Base-by-base conservation (phyloP, 139 green algal species). In the Chlorella sp. region DNA sequence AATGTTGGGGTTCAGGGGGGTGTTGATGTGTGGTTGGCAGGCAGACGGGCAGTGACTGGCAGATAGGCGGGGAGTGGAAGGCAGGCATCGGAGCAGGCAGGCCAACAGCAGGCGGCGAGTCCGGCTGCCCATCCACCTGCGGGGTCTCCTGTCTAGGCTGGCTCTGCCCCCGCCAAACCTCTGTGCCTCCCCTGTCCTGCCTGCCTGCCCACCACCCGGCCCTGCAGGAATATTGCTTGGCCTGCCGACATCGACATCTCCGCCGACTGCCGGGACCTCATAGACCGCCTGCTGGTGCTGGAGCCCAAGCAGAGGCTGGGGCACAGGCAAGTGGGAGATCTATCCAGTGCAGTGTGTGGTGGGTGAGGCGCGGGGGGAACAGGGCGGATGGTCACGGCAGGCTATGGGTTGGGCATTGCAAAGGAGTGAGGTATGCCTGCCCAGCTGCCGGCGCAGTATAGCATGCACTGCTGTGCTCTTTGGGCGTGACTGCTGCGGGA, bases 181-280 rank as follows among this genome's bases (percentile, higher is more conserved):
- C 22, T 30, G 11, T 30, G 64, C 16, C 77, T 60, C 77, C 66
- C 40, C 26, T n/a, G 66, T 5, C 9, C 66, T 18, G 1, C 69
- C 69, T 26, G 30, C 7, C 42, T 68, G 22, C 79, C 18, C 11
- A 14, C 14, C 40, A 34, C 14, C 75, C 16, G 30, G 16, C 4
- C 42, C 42, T 30, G 77, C 87, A 90, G 87, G n/a, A 86, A 92
- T 81, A 95, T 98, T 81, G 80, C 81, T 24, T 98, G 95, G 94
- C 96, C 96, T 5, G 87, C 95, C 42, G 89, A 95, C 32, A 92
- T 95, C 26, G 92, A 94, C 69, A 92, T 96, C 83, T 97, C 94
- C 2, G 5, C 83, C 21, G 96, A 97, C 90, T 97, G 96, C 89
- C 88, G 91, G 37, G 96, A 99, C 94, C 92, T 99, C 2, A 95